Evolutionary conservation across 2,329 filamentous ascomycete genomes (phyloP), one percentile per base, ranked within the genome.

Genomic region (Penicillium brevicompactum): DNA sequence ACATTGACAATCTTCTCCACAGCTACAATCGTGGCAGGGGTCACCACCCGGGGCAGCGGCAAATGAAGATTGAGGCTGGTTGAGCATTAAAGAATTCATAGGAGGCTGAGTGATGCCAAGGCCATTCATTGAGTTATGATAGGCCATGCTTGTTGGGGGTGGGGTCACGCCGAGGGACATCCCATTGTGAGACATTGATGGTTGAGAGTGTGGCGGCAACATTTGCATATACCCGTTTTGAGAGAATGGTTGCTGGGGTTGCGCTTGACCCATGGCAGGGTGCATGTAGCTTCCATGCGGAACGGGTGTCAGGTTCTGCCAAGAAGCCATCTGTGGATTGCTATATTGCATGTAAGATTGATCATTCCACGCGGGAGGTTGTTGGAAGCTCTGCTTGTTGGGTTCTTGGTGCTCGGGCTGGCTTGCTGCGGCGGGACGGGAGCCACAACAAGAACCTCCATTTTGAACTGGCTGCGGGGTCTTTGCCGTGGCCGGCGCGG

Each of bases 1-100:
- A 58, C 78, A 80, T 57, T 78, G 71, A 52, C 78, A 80, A 6
- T 68, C 68, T 46, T 78, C 73, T 21, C 78, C 77, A 57, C 77
- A 80, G 41, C 65, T 67, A 55, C 77, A 80, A 8, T 70, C 68
- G 58, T 74, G 68, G 11, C 59, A 65, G n/a, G 65, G 50, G 16
- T 70, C 65, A 9, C 56, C 53, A 5, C 46, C 46, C 10, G 61
- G 49, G 18, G 55, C 46, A 42, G 47, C 31, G 49, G 37, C 31
- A 46, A 34, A 31, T 49, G 54, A 49, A 58, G 59, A 46, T 16
- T 62, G 59, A 7, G 52, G 46, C 18, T 53, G 51, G 30, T 27
- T 38, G 49, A 31, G n/a, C 42, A 53, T 22, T 11, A 60, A 57
- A 11, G 61, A 53, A 30, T 56, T 42, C 52, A 66, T 58, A 14